phyloP scores from a whole-genome alignment of 257 asterid genomes.

The Cynanchum wilfordii region DNA sequence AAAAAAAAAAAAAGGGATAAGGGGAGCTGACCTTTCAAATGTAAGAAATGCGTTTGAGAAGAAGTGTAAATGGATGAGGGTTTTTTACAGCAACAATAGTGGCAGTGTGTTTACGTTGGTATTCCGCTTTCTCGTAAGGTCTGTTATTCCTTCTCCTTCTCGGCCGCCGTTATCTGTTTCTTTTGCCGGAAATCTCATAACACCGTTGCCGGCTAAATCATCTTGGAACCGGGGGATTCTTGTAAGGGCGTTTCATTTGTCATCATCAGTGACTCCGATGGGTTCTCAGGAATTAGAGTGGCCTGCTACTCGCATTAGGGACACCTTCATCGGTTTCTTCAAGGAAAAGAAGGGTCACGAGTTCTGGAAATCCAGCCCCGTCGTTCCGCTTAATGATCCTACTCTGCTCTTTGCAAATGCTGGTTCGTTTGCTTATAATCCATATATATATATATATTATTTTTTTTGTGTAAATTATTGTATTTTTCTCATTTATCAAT shows the following conservation, averaged over 20 bases:
- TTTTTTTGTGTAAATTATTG: not conserved
- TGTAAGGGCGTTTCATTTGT: slow-evolving; percentile 18
- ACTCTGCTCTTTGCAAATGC: slow-evolving; percentile 91
- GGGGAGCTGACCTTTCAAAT: too few relatives aligned
- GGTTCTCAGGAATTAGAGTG: slow-evolving; percentile 68
- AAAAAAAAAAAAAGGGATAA: too few relatives aligned
- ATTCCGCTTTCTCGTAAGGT: not conserved
- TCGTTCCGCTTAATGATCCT: slow-evolving; percentile 91
- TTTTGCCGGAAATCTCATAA: not conserved
- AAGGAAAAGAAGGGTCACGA: slow-evolving; percentile 48
- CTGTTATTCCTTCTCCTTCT: not conserved
- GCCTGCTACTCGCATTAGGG: slow-evolving; percentile 66
- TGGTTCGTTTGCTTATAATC: slow-evolving; percentile 30
- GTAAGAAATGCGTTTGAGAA: not conserved
- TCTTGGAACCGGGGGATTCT: not conserved
- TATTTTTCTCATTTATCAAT: not conserved
- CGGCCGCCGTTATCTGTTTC: not conserved
- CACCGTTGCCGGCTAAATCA: not conserved
- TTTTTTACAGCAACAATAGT: slow-evolving; percentile 24
- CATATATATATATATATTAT: not conserved
- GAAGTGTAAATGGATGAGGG: slow-evolving; percentile 56
- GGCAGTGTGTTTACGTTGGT: slow-evolving; percentile 13
- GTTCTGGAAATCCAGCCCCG: slow-evolving; percentile 76
- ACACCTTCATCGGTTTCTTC: slow-evolving; percentile 61
- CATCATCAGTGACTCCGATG: slow-evolving; percentile 27